Evolutionary conservation across 768 basidiomycete genomes (phyloP), one percentile per base, ranked within the genome.

Genomic region (Stropharia rugosoannulata): DNA sequence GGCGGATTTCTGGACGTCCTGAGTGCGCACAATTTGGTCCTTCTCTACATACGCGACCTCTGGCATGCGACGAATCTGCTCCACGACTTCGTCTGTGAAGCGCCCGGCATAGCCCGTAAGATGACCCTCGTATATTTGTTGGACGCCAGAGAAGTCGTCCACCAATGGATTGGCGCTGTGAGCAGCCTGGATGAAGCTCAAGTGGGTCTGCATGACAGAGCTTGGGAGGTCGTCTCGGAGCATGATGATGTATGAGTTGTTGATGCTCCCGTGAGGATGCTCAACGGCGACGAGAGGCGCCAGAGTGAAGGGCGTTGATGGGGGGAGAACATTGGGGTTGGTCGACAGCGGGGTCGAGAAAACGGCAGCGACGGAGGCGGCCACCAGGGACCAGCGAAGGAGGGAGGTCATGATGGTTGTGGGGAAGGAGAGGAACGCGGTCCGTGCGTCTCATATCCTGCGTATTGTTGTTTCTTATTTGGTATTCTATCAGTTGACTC

Each of bases 191-290:
- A 97, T 73, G 72, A 90, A 86, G 69, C 87, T 87, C 71, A 94
- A 72, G 69, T 96, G 94, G 71, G 87, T 89, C 64, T 83, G 73
- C 68, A 88, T 76, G 39, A 86, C 73, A 15, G 76, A 70, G 8
- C 78, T 64, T 4, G 84, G 76, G 11, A 87, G 59, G 54, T 83
- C 85, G 56, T 85, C 79, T 80, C 92, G 93, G 60, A 98, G 79
- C 68, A 94, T 81, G 69, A 98, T 84, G 59, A 98, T 93, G 76
- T 98, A 98, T n/a, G 92, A 90, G 78, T 95, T 89, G 75, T 89
- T 86, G 68, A 95, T 75, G 54, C 82, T 76, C 49, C 86, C 85
- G 71, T 90, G 85, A 51, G 84, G 81, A 65, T 89, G 86, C 59
- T 83, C 73, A 38, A 73, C 74, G 37, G 75, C 79, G 52, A 80